These are phyloP conservation scores for Candida tallmaniae DNA, from an alignment of 805 yeast species.

Conservation along the genomic window DNA sequence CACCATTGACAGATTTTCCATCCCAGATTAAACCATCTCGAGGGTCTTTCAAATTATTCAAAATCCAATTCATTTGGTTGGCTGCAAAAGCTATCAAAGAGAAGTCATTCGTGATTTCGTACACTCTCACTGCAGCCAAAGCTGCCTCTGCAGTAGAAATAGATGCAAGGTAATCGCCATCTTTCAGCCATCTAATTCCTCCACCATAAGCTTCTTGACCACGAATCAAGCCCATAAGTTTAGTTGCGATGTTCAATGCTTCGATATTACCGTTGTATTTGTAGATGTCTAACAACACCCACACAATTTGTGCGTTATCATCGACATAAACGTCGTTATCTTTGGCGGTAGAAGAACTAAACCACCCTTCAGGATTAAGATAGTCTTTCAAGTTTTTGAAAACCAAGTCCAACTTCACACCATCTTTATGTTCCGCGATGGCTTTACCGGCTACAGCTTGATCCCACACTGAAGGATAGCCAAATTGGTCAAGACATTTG, in stretches of 20 bases:
- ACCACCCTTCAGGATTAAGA: conserved; percentile 18
- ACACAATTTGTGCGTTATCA: conserved; percentile 24
- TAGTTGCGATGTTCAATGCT: conserved; percentile 13
- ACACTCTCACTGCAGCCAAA: conserved; percentile 21
- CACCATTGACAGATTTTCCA: conserved; percentile 16
- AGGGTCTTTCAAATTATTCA: conserved; percentile 13
- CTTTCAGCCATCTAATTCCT: conserved; percentile 23
- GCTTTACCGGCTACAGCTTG: conserved; percentile 24
- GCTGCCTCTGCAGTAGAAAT: conserved; percentile 27
- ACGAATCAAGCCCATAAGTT: conserved; percentile 2
- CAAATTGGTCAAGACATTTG: conserved; percentile 11
- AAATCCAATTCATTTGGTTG: conserved; percentile 12
- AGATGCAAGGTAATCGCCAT: conserved; percentile 21
- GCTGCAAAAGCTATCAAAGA: conserved; percentile 14
- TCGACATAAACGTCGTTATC: conserved; percentile 24
- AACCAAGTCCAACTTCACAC: conserved; percentile 9
- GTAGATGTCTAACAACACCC: conserved; percentile 23
- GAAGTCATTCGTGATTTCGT: conserved; percentile 13
- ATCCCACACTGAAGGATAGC: conserved; percentile 21
- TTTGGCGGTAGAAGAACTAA: conserved; percentile 19
- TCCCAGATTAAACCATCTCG: conserved; percentile 22
- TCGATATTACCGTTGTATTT: conserved; percentile 13
- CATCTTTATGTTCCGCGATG: conserved; percentile 12
- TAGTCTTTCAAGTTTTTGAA: conserved; percentile 14
- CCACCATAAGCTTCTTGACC: conserved; percentile 25